A percentile compares a stretch with the other conserved stretches of the same genome.
phyloP scores from a whole-genome alignment of 2,329 filamentous ascomycete genomes.

The Sordariomycetes sp. region DNA sequence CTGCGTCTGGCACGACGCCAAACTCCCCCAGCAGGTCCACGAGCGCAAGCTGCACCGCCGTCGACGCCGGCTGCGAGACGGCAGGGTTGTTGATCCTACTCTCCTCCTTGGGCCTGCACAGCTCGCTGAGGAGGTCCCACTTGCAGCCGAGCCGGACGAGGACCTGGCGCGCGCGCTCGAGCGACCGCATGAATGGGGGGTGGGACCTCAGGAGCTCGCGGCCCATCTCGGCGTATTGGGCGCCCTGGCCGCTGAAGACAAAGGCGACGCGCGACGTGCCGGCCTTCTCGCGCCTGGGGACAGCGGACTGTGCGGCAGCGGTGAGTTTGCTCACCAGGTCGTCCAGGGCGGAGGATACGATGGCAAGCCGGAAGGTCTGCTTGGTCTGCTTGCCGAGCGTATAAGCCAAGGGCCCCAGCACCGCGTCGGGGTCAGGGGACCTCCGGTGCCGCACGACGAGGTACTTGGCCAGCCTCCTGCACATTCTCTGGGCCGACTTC shows the following conservation, averaged over 20 bases:
- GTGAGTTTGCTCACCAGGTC: neutral
- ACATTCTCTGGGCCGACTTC: neutral
- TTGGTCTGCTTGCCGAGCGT: neutral
- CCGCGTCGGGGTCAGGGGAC: neutral
- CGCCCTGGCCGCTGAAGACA: constrained; percentile 3
- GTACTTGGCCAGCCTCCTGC: neutral
- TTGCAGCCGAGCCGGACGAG: neutral
- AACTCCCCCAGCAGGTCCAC: constrained; percentile 19
- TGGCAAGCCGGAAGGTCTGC: neutral
- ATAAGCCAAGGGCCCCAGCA: neutral
- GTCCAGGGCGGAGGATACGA: neutral
- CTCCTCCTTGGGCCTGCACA: neutral
- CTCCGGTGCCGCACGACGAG: neutral
- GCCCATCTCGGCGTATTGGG: constrained; percentile 2
- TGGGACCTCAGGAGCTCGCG: constrained; percentile 2
- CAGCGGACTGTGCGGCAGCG: neutral
- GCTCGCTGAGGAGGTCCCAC: neutral
- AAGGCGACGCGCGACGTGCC: neutral
- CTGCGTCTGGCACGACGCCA: constrained; percentile 13
- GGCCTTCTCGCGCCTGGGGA: neutral
- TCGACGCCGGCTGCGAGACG: constrained; percentile 23
- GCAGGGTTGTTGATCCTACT: constrained; percentile 8
- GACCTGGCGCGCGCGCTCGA: neutral
- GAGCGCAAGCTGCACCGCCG: constrained; percentile 27
- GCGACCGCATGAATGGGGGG: constrained; percentile 7